These are phyloP conservation scores for Pyricularia sp. DNA, from an alignment of 2,329 filamentous ascomycete species.

Conservation along the genomic window DNA sequence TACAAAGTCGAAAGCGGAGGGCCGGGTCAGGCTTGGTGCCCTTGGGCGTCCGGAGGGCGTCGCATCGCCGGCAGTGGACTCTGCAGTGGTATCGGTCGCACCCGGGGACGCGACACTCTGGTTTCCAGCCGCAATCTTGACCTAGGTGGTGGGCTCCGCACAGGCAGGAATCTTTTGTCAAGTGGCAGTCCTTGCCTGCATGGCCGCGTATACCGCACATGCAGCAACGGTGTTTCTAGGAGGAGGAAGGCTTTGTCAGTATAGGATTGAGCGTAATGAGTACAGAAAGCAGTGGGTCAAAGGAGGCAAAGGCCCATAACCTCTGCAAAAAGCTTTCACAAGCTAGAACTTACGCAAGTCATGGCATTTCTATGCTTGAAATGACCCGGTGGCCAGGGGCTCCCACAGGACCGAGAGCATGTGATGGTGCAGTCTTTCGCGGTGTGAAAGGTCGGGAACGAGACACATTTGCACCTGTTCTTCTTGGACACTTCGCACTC, in stretches of 20 bases:
- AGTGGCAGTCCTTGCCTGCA: conserved; percentile 23
- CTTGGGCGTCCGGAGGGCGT: conserved; percentile 6
- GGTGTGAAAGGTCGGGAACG: conserved; percentile 27
- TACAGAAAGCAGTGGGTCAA: too few relatives aligned
- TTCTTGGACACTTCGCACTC: conserved; percentile 20
- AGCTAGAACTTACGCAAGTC: conserved; percentile 16
- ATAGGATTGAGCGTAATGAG: background rate
- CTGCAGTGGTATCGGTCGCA: conserved; percentile 24
- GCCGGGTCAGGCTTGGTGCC: background rate
- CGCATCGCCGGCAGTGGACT: conserved; percentile 26
- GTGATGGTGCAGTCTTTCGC: conserved; percentile 20
- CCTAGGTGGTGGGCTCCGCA: conserved; percentile 26
- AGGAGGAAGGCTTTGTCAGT: background rate
- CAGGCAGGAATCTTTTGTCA: conserved; percentile 18
- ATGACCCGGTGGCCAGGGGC: conserved; percentile 13
- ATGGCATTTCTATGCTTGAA: conserved; percentile 25
- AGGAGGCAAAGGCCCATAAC: background rate
- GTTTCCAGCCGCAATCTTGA: conserved; percentile 29
- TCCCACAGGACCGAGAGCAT: conserved; percentile 25
- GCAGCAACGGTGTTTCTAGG: conserved; percentile 22
- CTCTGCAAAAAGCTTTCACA: too few relatives aligned
- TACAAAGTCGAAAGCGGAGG: background rate
- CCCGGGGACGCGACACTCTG: conserved; percentile 20
- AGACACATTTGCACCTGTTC: conserved; percentile 27
- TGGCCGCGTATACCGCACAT: conserved; percentile 31